Conservation (phyloP, 1,284 basidiomycete genomes). For the Dichomitus squalens region DNA sequence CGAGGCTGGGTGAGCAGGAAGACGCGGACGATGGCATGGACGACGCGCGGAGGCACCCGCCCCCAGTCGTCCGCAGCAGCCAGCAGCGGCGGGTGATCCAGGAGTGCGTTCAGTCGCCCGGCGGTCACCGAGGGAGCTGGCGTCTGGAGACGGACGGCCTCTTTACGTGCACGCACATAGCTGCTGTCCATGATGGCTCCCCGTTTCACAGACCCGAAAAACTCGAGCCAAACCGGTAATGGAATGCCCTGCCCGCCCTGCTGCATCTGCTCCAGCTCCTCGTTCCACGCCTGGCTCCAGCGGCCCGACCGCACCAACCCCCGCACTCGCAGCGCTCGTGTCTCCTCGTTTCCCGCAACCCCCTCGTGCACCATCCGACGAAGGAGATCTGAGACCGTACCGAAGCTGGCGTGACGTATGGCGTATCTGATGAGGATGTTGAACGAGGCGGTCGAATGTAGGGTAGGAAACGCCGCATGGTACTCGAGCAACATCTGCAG, state of each 20-base stretch:
- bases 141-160: slow-evolving; percentile 3
- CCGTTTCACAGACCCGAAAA: slow-evolving; percentile 25
- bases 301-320: slow-evolving; percentile 35
- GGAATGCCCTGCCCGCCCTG: slow-evolving; percentile 21
- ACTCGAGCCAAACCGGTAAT: slow-evolving; percentile 35
- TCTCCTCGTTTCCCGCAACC: slow-evolving; percentile 32
- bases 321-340: slow-evolving; percentile 37
- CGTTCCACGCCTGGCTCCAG: slow-evolving; percentile 36
- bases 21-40: slow-evolving; percentile 23
- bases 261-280: slow-evolving; percentile 19
- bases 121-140: slow-evolving; percentile 8
- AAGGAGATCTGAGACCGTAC: slow-evolving; percentile 32
- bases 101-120: slow-evolving; percentile 17
- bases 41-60: slow-evolving; percentile 19
- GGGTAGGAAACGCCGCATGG: slow-evolving; percentile 20
- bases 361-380: slow-evolving; percentile 31
- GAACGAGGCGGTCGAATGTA: slow-evolving; percentile 35
- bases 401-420: slow-evolving; percentile 35
- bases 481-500: slow-evolving; percentile 20
- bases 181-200: slow-evolving; percentile 16
- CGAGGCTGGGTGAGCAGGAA: slow-evolving; percentile 22
- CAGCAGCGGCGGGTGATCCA: slow-evolving; percentile 24
- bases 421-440: slow-evolving; percentile 37
- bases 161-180: neutral
- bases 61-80: slow-evolving; percentile 7